Percentiles rank a stretch among this genome's conserved stretches.
These are phyloP conservation scores for Karstenula rhodostoma DNA, from an alignment of 2,329 filamentous ascomycete species.

Conservation along the genomic window DNA sequence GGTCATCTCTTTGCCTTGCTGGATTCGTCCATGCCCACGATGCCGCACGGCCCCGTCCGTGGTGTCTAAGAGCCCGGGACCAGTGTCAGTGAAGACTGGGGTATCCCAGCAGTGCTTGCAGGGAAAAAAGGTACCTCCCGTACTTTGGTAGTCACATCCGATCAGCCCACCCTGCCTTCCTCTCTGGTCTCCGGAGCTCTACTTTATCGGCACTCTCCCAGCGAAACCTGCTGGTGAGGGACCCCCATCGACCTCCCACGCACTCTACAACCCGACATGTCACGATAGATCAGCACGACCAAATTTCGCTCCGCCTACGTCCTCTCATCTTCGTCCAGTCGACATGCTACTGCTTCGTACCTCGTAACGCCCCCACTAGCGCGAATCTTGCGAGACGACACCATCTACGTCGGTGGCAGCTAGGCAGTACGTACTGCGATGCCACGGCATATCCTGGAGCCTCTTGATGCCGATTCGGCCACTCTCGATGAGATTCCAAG, in stretches of 20 bases:
- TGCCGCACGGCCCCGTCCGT: neutral
- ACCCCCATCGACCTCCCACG: neutral
- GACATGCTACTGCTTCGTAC: slow-evolving; percentile 18
- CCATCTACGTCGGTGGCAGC: slow-evolving; percentile 11
- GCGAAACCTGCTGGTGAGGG: slow-evolving; percentile 3
- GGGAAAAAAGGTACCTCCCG: slow-evolving; percentile 20
- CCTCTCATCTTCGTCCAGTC: neutral
- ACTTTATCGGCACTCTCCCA: slow-evolving; percentile 36
- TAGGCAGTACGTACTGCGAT: slow-evolving; percentile 23
- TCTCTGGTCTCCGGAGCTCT: slow-evolving; percentile 19
- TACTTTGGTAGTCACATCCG: slow-evolving; percentile 12
- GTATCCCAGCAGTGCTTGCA: slow-evolving; percentile 12
- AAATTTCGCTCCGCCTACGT: neutral
- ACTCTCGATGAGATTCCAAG: slow-evolving; percentile 44
- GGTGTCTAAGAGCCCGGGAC: slow-evolving; percentile 11
- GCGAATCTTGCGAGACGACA: slow-evolving; percentile 16
- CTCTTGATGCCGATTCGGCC: slow-evolving; percentile 36
- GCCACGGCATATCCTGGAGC: slow-evolving; percentile 21
- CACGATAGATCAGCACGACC: neutral
- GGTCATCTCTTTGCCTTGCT: slow-evolving; percentile 2
- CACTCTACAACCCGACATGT: slow-evolving; percentile 16
- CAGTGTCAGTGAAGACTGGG: slow-evolving; percentile 16
- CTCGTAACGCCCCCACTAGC: slow-evolving; percentile 21
- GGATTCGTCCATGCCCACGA: slow-evolving; percentile 9
- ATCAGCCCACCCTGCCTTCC: slow-evolving; percentile 12